phyloP scores from a whole-genome alignment of 257 asterid species.

The Forsythia viridissima region DNA sequence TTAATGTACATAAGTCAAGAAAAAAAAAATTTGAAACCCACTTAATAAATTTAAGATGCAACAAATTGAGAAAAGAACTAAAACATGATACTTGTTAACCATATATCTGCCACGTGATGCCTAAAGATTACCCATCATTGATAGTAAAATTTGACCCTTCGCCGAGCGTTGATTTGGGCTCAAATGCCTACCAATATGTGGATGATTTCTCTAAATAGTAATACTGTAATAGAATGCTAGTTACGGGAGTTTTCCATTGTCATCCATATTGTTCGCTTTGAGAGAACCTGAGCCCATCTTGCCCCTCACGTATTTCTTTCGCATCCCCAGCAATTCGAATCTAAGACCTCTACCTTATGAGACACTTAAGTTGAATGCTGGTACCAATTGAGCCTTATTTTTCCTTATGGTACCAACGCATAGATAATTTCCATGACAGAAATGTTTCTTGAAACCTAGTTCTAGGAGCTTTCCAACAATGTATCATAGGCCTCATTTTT shows the following conservation, averaged over 20 bases:
- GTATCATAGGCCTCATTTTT: background rate
- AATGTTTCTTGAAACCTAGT: background rate
- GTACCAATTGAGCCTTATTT: no score
- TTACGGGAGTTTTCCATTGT: no score
- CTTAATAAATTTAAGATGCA: background rate
- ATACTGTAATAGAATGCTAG: no score
- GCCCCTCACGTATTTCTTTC: no score
- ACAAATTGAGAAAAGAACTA: background rate
- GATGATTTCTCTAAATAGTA: no score
- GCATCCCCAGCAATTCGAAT: no score
- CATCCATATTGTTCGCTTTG: no score
- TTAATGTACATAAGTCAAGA: constrained; percentile 2
- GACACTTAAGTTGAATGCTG: no score
- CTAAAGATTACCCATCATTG: background rate
- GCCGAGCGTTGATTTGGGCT: background rate
- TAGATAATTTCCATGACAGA: no score
- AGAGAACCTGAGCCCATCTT: no score
- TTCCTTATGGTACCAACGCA: no score
- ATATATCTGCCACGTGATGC: background rate
- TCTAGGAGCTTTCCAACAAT: background rate
- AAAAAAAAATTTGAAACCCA: background rate
- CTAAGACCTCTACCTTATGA: no score
- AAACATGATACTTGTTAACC: background rate
- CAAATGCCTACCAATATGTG: background rate
- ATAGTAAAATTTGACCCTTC: background rate